phyloP scores from a whole-genome alignment of 352 stramenopile species.

The Phytophthora rubi region DNA sequence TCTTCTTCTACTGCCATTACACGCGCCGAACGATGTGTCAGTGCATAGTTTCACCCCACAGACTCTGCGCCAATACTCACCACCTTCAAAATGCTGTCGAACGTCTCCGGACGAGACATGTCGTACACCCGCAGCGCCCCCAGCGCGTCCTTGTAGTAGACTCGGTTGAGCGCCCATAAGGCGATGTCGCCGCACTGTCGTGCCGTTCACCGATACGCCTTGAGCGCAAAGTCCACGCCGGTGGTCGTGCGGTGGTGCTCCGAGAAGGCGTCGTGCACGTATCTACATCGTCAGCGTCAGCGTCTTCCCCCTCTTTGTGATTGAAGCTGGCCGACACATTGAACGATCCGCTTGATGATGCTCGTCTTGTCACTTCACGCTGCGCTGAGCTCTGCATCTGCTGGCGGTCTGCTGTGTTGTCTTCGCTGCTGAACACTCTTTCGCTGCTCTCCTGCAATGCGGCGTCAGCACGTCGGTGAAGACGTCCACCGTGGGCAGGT shows the following conservation, averaged over 20 bases:
- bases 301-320: neutral
- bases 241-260: slow-evolving; percentile 94
- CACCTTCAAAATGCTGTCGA: slow-evolving; percentile 89
- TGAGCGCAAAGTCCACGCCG: slow-evolving; percentile 93
- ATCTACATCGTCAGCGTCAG: slow-evolving; percentile 30
- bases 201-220: slow-evolving; percentile 89
- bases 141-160: slow-evolving; percentile 95
- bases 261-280: slow-evolving; percentile 92
- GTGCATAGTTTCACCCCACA: neutral
- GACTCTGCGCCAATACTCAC: neutral
- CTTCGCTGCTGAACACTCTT: too few species aligned
- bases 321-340: neutral
- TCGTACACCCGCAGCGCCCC: slow-evolving; percentile 94
- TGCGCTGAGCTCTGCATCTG: too few species aligned
- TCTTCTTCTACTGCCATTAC: slow-evolving; percentile 90
- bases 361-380: slow-evolving; percentile 73
- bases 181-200: slow-evolving; percentile 92
- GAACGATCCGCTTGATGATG: slow-evolving; percentile 90
- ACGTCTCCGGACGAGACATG: slow-evolving; percentile 90
- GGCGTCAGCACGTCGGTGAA: too few species aligned
- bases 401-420: too few species aligned
- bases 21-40: neutral
- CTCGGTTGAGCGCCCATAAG: slow-evolving; percentile 92
- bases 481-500: too few species aligned
- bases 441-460: too few species aligned